These are phyloP conservation scores for Tetraselmis striata DNA, from an alignment of 139 green algal genomes.

Conservation along the genomic window DNA sequence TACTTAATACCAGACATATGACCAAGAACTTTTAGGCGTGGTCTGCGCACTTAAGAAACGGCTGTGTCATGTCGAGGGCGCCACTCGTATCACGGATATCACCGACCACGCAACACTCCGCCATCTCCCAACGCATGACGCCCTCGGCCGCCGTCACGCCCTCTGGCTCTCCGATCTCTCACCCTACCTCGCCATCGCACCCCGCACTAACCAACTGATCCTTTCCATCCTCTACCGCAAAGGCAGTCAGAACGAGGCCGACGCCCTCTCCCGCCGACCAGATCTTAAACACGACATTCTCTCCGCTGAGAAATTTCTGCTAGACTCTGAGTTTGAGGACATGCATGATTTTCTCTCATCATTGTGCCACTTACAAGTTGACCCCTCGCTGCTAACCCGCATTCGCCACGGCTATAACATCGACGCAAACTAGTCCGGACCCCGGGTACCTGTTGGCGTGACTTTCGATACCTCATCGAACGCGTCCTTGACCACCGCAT, in stretches of 20 bases:
- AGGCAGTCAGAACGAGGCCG: neutral
- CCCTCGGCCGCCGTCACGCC: neutral
- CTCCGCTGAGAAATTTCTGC: neutral
- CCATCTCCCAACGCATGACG: neutral
- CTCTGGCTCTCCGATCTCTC: neutral
- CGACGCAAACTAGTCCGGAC: too few relatives aligned
- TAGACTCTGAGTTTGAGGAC: neutral
- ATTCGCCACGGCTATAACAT: too few relatives aligned
- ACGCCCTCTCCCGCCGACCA: neutral
- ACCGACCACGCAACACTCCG: neutral
- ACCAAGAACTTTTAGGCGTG: neutral
- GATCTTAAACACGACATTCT: neutral
- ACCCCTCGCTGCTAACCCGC: too few relatives aligned
- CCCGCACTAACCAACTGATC: neutral
- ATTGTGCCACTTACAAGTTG: neutral
- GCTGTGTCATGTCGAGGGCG: neutral
- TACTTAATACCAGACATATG: neutral
- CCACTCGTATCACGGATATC: neutral
- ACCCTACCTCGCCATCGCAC: neutral
- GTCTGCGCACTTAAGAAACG: neutral
- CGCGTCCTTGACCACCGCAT: too few relatives aligned
- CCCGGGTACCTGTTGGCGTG: too few relatives aligned
- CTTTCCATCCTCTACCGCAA: neutral
- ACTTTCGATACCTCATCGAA: too few relatives aligned
- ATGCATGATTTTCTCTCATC: neutral